Base-by-base conservation (phyloP, 371 early-diverging fungal species). In the Gilbertella persicaria region DNA sequence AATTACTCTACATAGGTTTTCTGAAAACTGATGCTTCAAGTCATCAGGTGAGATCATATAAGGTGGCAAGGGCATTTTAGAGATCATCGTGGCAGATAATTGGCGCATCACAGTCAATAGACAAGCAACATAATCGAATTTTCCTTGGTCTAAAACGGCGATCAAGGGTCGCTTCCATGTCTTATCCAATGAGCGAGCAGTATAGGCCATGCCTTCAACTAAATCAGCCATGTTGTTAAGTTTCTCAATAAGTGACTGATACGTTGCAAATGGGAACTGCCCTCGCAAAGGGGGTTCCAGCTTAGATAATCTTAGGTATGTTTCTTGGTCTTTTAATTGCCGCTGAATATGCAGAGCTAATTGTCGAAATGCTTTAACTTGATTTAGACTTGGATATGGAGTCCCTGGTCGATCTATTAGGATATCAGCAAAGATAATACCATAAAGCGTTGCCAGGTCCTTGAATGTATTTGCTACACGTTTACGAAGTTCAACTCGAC, bases 21-120 rank as follows among this genome's bases (percentile, higher is more conserved):
- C 40, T 5, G 45, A 29, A 38, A 67, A 58, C 23, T 60, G 62
- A 0, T 43, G 23, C 19, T 70, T 62, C 20, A 58, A 47, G 3
- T 65, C 60, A 5, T 47, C 41, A 0, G 72, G 72, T 12, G 61
- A 60, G 10, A 67, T 55, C 42, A 71, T 45, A 35, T 67, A 72
- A 0, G 76, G 72, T 3, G 76, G 76, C n/a, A 75, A 48, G 5
- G 76, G 42, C 45, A 60, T 62, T 46, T 75, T 75, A n/a, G 72
- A 52, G n/a, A 69, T 47, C 25, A 75, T 28, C 1, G 72, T 61
- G 4, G 64, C 55, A 0, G 76, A 64, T 14, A 71, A 33, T 13
- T 67, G 48, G 26, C 71, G 69, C 38, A 75, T 58, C 5, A 65
- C 62, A 1, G 67, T 64, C 57, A 75, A 55, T 8, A 71, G 46